These are phyloP conservation scores for Volutella citrinella DNA, from an alignment of 2,329 filamentous ascomycete genomes.

Conservation along the genomic window DNA sequence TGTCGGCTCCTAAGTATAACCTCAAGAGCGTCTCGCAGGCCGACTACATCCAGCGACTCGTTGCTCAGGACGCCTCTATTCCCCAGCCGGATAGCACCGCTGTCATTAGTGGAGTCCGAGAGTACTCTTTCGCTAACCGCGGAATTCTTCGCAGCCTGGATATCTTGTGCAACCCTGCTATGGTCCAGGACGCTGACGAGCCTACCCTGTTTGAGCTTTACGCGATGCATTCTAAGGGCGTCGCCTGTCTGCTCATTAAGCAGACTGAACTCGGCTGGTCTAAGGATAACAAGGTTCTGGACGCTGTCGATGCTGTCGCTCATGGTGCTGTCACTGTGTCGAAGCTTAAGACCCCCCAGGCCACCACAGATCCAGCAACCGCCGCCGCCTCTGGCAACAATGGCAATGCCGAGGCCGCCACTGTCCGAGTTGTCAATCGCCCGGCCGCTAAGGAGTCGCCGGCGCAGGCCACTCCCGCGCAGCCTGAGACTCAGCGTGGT, in stretches of 20 bases:
- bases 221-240: constrained; percentile 94
- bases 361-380: constrained; percentile 31
- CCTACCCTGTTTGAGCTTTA: constrained; percentile 89
- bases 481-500: constrained; percentile 29
- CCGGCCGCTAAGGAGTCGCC: constrained; percentile 35
- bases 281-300: constrained; percentile 81
- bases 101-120: constrained; percentile 93
- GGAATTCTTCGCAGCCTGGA: constrained; percentile 87
- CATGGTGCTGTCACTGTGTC: constrained; percentile 72
- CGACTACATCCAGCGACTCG: constrained; percentile 77
- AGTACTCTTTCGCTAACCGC: constrained; percentile 87
- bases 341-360: constrained; percentile 58
- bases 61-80: constrained; percentile 66
- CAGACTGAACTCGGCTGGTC: constrained; percentile 91
- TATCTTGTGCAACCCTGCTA: constrained; percentile 72
- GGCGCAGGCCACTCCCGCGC: constrained; percentile 20
- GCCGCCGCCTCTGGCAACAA: background rate
- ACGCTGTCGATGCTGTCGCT: constrained; percentile 72
- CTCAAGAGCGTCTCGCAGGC: constrained; percentile 82
- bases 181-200: constrained; percentile 62
- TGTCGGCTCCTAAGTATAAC: constrained; percentile 91
- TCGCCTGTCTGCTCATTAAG: constrained; percentile 84
- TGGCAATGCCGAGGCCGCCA: constrained; percentile 35
- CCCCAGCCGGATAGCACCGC: constrained; percentile 91
- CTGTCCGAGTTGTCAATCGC: constrained; percentile 34